phyloP scores from a whole-genome alignment of 345 rosid species.

The Noccaea caerulescens region DNA sequence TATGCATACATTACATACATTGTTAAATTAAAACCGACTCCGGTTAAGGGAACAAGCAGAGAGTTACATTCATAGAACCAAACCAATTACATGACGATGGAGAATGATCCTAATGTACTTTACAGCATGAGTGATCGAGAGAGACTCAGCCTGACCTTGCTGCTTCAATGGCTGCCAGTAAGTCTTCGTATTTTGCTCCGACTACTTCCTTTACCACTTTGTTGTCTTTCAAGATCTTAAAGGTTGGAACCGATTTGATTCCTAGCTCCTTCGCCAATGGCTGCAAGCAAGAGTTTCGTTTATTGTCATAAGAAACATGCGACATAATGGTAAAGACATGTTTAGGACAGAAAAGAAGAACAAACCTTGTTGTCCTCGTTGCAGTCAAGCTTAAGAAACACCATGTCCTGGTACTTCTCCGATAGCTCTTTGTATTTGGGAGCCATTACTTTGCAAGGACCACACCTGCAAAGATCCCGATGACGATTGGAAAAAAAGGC shows the following conservation, averaged over 20 bases:
- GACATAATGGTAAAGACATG: neutral
- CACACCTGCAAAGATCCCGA: slow-evolving; percentile 60
- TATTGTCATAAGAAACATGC: neutral
- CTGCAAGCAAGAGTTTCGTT: slow-evolving; percentile 49
- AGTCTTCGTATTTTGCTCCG: slow-evolving; percentile 82
- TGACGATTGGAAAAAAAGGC: neutral
- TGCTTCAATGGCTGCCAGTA: slow-evolving; percentile 67
- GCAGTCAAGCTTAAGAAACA: slow-evolving; percentile 94
- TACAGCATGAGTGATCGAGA: slow-evolving; percentile 25
- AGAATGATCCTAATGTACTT: slow-evolving; percentile 28
- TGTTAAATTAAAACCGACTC: slow-evolving; percentile 16
- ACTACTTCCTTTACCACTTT: slow-evolving; percentile 77
- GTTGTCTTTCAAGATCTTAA: slow-evolving; percentile 76
- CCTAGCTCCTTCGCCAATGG: slow-evolving; percentile 94
- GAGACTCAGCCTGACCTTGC: slow-evolving; percentile 65
- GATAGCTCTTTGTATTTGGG: slow-evolving; percentile 80
- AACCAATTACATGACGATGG: slow-evolving; percentile 27
- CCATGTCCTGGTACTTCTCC: slow-evolving; percentile 72
- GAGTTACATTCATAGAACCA: slow-evolving; percentile 27
- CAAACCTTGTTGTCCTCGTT: slow-evolving; percentile 83
- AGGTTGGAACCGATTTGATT: slow-evolving; percentile 82
- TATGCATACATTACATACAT: slow-evolving; percentile 28
- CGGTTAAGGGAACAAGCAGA: slow-evolving; percentile 13
- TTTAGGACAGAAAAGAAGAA: neutral
- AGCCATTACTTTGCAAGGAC: slow-evolving; percentile 94